Evolutionary conservation across 306 rosid species (phyloP).

Genomic region (Citrullus colocynthis): DNA sequence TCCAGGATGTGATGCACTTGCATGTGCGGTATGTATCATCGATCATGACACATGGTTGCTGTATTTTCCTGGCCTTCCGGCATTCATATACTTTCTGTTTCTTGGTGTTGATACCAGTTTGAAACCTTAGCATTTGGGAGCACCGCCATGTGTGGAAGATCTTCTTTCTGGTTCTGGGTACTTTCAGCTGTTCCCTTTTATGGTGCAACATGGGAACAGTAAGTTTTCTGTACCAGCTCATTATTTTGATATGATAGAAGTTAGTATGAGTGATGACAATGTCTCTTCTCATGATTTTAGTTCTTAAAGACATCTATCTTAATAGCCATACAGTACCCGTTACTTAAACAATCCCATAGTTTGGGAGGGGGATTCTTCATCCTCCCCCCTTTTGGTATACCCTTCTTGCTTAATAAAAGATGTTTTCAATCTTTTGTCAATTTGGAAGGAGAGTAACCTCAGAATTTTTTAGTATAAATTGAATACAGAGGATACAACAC

Average conservation of each 20-base stretch:
- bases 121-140: conserved; percentile 91
- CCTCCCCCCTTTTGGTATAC: not conserved
- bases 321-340: not conserved
- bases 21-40: conserved; percentile 67
- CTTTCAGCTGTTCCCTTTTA: conserved; percentile 88
- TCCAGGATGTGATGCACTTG: conserved; percentile 99
- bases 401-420: not conserved
- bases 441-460: not conserved
- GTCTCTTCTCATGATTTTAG: not conserved
- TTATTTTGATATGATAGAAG: not conserved
- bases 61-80: not conserved
- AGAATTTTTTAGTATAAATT: not conserved
- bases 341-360: not conserved
- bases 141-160: conserved; percentile 85
- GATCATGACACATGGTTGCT: not conserved
- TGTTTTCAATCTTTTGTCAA: not conserved
- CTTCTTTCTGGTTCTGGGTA: conserved; percentile 92
- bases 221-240: conserved; percentile 24
- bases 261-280: not conserved
- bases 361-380: not conserved
- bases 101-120: conserved; percentile 33
- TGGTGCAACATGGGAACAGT: conserved; percentile 97
- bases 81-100: not conserved
- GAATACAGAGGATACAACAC: not conserved
- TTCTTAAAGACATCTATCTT: not conserved